A percentile compares a stretch with the other conserved stretches of the same genome.
Evolutionary conservation across 176 grass and related monocot genomes (phyloP).

Genomic region (Thinopyrum elongatum): DNA sequence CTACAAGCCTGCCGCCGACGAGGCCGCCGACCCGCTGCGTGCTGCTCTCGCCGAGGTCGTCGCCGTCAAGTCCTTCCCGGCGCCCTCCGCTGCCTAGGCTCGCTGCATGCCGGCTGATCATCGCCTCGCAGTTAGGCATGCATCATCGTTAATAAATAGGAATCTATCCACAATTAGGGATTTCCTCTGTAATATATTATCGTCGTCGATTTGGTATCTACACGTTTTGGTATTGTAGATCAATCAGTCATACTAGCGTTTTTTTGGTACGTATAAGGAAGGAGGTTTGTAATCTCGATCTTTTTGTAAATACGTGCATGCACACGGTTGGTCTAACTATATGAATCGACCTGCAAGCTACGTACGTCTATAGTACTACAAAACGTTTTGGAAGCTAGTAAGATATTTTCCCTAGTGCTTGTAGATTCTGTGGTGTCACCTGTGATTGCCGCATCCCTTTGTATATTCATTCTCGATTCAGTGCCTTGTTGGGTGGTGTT

Average conservation of each 20-base stretch:
- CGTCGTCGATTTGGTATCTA: neutral
- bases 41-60: slow-evolving; percentile 28
- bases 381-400: neutral
- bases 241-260: neutral
- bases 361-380: neutral
- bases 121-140: neutral
- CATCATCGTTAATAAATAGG: neutral
- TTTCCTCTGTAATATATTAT: neutral
- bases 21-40: slow-evolving; percentile 7
- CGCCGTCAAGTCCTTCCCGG: slow-evolving; percentile 27
- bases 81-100: slow-evolving; percentile 63
- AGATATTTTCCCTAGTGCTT: neutral
- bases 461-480: neutral
- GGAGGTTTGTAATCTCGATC: too few species aligned
- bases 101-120: too few species aligned
- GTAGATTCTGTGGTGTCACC: neutral
- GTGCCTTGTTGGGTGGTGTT: neutral
- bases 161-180: neutral
- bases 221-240: slow-evolving; percentile 29
- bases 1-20: slow-evolving; percentile 28
- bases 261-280: neutral
- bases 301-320: neutral
- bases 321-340: neutral
- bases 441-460: neutral
- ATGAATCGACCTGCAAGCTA: neutral